Evolutionary conservation across 179 eudicot species (phyloP), one percentile per base, ranked within the genome.

Genomic region (Beta corolliflora): DNA sequence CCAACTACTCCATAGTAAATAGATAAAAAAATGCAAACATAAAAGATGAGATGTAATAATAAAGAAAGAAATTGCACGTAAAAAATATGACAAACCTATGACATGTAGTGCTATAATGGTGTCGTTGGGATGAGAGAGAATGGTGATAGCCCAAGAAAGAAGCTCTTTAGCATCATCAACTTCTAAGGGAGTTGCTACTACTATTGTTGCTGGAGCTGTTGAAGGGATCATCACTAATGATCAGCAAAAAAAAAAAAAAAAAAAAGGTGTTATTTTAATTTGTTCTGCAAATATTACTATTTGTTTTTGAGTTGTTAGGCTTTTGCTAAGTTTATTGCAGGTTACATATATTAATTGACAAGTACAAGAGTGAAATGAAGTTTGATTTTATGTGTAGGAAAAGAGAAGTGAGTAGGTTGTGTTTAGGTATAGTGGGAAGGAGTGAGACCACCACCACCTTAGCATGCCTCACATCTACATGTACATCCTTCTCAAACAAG

Each of bases 31-130:
- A 71, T 69, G 81, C 81, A 77, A 69, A 52, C 54, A 65, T 71
- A 78, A 66, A 78, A 14, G 5, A 55, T 5, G 48, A 65, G 19
- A 44, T 21, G 9, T 41, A 14, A n/a, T n/a, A 45, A 18, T 75
- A 16, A 25, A 25, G 29, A 25, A 25, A 41, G 29, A 3, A 50
- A 54, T 3, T 52, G 25, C 45, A 29, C 25, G 9, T 48, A 71
- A n/a, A 15, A 71, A 9, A 53, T 29, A 23, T 7, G 53, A 84
- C 88, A 81, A 59, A 94, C 98, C 97, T 58, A 94, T 85, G 64
- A 95, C 79, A 66, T 95, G 97, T 23, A 92, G 29, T 0, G 97
- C 97, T 13, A 92, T 64, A 23, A 95, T 53, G 45, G 97, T 92
- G 86, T 95, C 93, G 50, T 89, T 87, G 5, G 97, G 97, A 70